Base-by-base conservation (phyloP, 2,329 filamentous ascomycete genomes). In the Aureobasidium sp. region DNA sequence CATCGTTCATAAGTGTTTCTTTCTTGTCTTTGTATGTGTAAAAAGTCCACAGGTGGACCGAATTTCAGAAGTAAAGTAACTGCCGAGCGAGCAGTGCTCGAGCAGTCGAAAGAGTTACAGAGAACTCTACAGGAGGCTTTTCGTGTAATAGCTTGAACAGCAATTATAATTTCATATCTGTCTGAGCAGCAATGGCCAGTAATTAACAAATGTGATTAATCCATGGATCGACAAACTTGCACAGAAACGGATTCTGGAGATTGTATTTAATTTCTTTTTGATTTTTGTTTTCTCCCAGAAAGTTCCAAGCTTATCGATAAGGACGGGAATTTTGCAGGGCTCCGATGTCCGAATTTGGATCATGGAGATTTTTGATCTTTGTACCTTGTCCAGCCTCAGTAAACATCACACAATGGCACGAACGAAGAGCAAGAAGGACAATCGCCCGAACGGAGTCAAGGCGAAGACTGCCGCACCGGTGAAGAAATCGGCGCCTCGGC, bases 231-330 rank as follows among this genome's bases (percentile, higher is more conserved):
- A n/a, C n/a, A n/a, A n/a, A n/a, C n/a, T n/a, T n/a, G n/a, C n/a
- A n/a, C n/a, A n/a, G n/a, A n/a, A n/a, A n/a, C n/a, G n/a, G n/a
- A n/a, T n/a, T n/a, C n/a, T n/a, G n/a, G n/a, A n/a, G n/a, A n/a
- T n/a, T n/a, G n/a, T n/a, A n/a, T n/a, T n/a, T n/a, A n/a, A n/a
- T 38, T 24, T 24, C 2, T 16, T 24, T 32, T 5, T 45, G 11
- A 14, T 11, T 8, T 32, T 16, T 34, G 22, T 24, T 17, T 22
- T 19, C 30, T 32, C 17, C 12, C 22, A 7, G 14, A 12, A 41
- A 34, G 17, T 29, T 14, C 6, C 3, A 19, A 22, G 48, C 48
- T 51, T 53, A 53, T 53, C 50, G 50, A 53, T 53, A 53, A 53
- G 50, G 39, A 34, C 41, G 41, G 40, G 32, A 53, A 34, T 53